Percentiles rank a stretch among this genome's conserved stretches.
phyloP scores from a whole-genome alignment of 2,329 filamentous ascomycete genomes.

The Hortaea werneckii region DNA sequence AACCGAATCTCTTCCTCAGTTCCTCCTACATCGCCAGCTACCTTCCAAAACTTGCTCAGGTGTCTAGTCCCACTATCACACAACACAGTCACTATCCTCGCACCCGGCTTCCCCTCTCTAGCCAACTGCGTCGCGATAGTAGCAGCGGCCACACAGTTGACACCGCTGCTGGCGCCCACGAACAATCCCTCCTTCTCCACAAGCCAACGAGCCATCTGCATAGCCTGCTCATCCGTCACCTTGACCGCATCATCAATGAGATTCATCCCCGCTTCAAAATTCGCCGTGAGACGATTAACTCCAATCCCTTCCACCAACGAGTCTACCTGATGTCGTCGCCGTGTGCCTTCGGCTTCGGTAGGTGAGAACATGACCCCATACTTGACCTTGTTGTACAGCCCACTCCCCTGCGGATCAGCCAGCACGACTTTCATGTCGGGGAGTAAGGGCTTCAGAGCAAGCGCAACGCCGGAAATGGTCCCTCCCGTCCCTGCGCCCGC shows the following conservation, averaged over 20 bases:
- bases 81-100: conserved; percentile 66
- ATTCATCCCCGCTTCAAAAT: conserved; percentile 79
- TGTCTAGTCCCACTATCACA: conserved; percentile 70
- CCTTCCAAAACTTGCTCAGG: conserved; percentile 76
- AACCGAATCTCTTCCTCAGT: conserved; percentile 38
- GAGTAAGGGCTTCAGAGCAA: conserved; percentile 69
- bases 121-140: conserved; percentile 52
- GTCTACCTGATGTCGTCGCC: conserved; percentile 83
- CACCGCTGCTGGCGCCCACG: conserved; percentile 86
- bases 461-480: conserved; percentile 77
- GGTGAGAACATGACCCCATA: conserved; percentile 92
- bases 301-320: conserved; percentile 93
- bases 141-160: conserved; percentile 82
- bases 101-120: conserved; percentile 28
- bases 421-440: conserved; percentile 61
- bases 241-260: conserved; percentile 83
- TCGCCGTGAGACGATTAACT: conserved; percentile 86
- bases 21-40: conserved; percentile 54
- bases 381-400: conserved; percentile 81
- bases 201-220: conserved; percentile 89
- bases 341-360: conserved; percentile 83
- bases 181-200: conserved; percentile 95
- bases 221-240: conserved; percentile 80
- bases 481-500: conserved; percentile 91
- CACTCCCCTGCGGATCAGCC: conserved; percentile 89